These are phyloP conservation scores for Xylaria hypoxylon DNA, from an alignment of 2,329 filamentous ascomycete genomes.

Conservation along the genomic window DNA sequence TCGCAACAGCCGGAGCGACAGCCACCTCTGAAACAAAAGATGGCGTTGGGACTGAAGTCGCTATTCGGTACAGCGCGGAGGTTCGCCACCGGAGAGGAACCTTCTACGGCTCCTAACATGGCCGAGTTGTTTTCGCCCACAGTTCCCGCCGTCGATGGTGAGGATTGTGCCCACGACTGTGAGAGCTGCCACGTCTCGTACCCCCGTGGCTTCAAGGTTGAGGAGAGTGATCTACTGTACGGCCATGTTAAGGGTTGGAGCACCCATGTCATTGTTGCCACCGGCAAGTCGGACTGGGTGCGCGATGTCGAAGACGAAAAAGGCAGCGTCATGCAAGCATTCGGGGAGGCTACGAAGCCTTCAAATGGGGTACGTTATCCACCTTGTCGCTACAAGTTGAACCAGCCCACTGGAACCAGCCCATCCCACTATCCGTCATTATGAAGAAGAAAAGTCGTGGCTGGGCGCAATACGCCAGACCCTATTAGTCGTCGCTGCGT, in stretches of 20 bases:
- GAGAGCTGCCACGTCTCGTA: conserved; percentile 82
- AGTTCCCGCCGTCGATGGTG: conserved; percentile 81
- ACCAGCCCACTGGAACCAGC: neutral
- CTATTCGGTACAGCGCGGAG: conserved; percentile 55
- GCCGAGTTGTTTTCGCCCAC: conserved; percentile 77
- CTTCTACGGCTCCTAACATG: conserved; percentile 46
- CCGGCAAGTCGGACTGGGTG: conserved; percentile 96
- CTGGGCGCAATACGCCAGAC: conserved; percentile 10
- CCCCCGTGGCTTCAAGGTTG: conserved; percentile 77
- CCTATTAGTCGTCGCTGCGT: neutral
- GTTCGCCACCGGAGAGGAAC: conserved; percentile 48
- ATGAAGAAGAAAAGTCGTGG: neutral
- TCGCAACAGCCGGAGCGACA: conserved; percentile 22
- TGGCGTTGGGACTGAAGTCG: conserved; percentile 58
- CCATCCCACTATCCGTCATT: neutral
- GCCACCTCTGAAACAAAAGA: conserved; percentile 45
- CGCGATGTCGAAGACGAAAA: conserved; percentile 89
- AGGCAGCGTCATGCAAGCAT: conserved; percentile 84
- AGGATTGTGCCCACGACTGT: conserved; percentile 91
- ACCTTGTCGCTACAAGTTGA: neutral
- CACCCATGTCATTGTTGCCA: conserved; percentile 91
- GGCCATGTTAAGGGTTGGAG: conserved; percentile 88
- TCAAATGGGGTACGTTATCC: conserved; percentile 72
- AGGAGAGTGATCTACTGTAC: conserved; percentile 82
- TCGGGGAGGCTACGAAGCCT: conserved; percentile 68